These are phyloP conservation scores for Fusarium illudens DNA, from an alignment of 2,329 filamentous ascomycete species.

Conservation along the genomic window DNA sequence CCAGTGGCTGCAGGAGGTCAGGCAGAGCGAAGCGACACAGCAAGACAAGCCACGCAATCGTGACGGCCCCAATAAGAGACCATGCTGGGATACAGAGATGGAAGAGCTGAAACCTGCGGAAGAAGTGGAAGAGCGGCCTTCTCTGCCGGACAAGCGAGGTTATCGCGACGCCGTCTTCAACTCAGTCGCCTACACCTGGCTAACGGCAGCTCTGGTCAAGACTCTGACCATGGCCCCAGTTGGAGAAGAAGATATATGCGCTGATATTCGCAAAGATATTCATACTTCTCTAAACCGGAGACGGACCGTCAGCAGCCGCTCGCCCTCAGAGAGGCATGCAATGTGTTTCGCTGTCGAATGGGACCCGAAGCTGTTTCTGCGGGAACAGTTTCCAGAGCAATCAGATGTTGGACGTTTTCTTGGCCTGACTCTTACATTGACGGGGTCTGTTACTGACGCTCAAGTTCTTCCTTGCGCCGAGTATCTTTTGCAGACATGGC, in stretches of 20 bases:
- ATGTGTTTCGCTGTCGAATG: neutral
- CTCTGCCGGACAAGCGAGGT: neutral
- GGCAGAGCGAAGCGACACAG: too few relatives aligned
- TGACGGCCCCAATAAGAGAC: neutral
- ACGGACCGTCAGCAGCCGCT: neutral
- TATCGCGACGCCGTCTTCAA: neutral
- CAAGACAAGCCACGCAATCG: neutral
- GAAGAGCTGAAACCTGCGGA: neutral
- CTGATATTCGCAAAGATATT: neutral
- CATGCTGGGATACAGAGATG: neutral
- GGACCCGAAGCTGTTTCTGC: neutral
- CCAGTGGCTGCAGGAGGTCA: too few relatives aligned
- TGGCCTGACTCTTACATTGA: neutral
- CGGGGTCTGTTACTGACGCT: neutral
- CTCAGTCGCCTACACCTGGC: neutral
- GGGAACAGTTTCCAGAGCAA: neutral
- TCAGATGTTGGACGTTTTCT: neutral
- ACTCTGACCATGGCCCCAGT: neutral
- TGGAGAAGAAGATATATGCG: neutral
- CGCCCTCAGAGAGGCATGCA: neutral
- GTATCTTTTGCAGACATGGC: neutral
- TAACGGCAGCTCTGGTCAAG: neutral
- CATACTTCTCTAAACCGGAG: neutral
- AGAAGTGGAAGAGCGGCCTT: neutral
- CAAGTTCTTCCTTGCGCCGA: neutral